Conservation (phyloP, 495 filamentous ascomycete genomes). For the Antarctomyces pellizariae region DNA sequence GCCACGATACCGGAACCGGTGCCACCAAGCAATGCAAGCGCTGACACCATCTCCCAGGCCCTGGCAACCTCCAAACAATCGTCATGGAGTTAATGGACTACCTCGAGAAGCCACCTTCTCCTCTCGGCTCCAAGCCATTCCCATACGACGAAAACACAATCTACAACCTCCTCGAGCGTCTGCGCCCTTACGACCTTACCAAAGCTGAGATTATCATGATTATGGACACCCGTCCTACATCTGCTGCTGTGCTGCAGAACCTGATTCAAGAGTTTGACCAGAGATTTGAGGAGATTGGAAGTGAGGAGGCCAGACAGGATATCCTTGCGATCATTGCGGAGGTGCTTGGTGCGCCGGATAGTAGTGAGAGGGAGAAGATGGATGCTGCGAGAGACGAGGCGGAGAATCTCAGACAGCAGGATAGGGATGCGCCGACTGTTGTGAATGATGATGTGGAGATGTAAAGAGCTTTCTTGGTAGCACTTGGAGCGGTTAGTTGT, state of each 20-base stretch:
- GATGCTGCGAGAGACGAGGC: constrained; percentile 11
- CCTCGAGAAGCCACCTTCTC: constrained; percentile 12
- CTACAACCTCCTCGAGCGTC: constrained; percentile 16
- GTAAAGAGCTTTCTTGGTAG: background rate
- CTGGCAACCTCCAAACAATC: constrained; percentile 22
- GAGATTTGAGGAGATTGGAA: constrained; percentile 17
- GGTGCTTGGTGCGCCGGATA: constrained; percentile 14
- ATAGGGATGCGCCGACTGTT: constrained; percentile 1
- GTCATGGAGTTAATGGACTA: constrained; percentile 19
- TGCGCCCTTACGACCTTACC: constrained; percentile 26
- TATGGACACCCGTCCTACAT: constrained; percentile 26
- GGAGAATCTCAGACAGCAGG: constrained; percentile 8
- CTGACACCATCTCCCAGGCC: constrained; percentile 8
- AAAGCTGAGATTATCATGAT: constrained; percentile 45
- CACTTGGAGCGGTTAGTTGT: too few species aligned
- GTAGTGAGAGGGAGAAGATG: constrained; percentile 9
- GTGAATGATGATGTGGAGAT: constrained; percentile 1
- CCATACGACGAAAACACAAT: constrained; percentile 12
- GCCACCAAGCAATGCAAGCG: background rate
- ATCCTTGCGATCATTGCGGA: constrained; percentile 17
- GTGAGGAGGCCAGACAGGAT: constrained; percentile 13
- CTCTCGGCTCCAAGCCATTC: constrained; percentile 9
- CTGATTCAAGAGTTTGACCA: constrained; percentile 26
- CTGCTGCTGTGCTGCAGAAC: constrained; percentile 18
- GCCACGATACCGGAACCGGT: background rate